Base-by-base conservation (phyloP, 2,329 filamentous ascomycete genomes). In the Penicillium occitanis region DNA sequence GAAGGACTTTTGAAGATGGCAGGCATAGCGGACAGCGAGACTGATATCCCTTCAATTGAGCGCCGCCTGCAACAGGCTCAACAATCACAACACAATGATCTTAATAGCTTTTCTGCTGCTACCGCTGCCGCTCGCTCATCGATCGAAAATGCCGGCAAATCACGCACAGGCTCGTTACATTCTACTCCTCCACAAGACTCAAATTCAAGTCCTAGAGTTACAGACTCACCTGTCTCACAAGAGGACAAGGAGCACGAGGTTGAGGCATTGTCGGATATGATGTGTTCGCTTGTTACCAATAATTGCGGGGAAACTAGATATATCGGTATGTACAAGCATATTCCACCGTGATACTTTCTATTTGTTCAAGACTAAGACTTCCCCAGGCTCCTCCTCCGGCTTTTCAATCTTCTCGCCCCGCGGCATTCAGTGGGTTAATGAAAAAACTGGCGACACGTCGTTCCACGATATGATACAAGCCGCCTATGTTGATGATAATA, bases 381-480 rank as follows among this genome's bases (percentile, higher is more conserved):
- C 2, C 40, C 51, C 67, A 95, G 92, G 94, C 30, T 97, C 93
- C 0, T 98, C 94, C 0, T 99, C 95, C 2, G 95, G 95, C 3
- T 98, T 98, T 79, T 98, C 94, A 64, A 99, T 99, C 72, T 98
- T 99, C 81, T 98, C 94, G 0, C 95, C 94, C 14, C 97, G 97
- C 77, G 95, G 95, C 53, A 96, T 99, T 63, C 91, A 97, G 77
- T 99, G 95, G 95, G 94, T 99, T 63, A 98, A 97, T 73, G 90
- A 95, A 71, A 97, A 96, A 82, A 98, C 93, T 1, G 95, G 95
- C n/a, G 95, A 99, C 75, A 88, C 85, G 25, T 96, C 93, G 0
- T 99, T 99, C 79, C 91, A 96, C 76, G 87, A 91, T 65, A 98
- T 97, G 91, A 97, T 99, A 64, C 90, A 90, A 1, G 90, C 92